Conservation (phyloP, 805 yeast species). For the Saccharomycopsis malanga region DNA sequence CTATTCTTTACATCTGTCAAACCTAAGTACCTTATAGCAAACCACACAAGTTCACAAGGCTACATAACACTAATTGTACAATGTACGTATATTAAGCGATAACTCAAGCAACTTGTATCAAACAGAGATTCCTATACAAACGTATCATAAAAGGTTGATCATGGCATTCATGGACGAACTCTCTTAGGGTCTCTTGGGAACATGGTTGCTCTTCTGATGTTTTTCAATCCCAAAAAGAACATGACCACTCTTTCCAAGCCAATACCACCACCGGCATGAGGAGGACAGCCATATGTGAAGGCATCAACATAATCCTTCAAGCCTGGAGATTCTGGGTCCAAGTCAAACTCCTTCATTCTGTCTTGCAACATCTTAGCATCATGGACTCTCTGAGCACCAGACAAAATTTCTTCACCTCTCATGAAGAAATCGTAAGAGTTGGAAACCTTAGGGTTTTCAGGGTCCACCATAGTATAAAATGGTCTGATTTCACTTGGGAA, state of each 20-base stretch:
- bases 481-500: constrained; percentile 97
- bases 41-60: too few relatives aligned
- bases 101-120: background rate
- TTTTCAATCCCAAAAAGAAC: constrained; percentile 95
- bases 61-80: too few relatives aligned
- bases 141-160: background rate
- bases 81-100: too few relatives aligned
- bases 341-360: constrained; percentile 78
- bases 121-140: background rate
- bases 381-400: constrained; percentile 99
- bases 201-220: constrained; percentile 95
- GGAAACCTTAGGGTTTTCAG: constrained; percentile 85
- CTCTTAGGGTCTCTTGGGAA: constrained; percentile 99
- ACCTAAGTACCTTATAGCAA: too few relatives aligned
- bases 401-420: constrained; percentile 98
- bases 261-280: constrained; percentile 99
- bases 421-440: constrained; percentile 98
- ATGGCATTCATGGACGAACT: constrained; percentile 58
- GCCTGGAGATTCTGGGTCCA: constrained; percentile 77
- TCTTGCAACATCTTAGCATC: constrained; percentile 76
- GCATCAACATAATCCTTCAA: constrained; percentile 88
- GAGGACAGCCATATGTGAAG: constrained; percentile 91
- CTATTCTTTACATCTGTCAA: too few relatives aligned
- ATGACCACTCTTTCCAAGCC: constrained; percentile 98
- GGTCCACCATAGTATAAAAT: constrained; percentile 98